Conservation (phyloP, 495 filamentous ascomycete genomes). For the Neurospora sp. region DNA sequence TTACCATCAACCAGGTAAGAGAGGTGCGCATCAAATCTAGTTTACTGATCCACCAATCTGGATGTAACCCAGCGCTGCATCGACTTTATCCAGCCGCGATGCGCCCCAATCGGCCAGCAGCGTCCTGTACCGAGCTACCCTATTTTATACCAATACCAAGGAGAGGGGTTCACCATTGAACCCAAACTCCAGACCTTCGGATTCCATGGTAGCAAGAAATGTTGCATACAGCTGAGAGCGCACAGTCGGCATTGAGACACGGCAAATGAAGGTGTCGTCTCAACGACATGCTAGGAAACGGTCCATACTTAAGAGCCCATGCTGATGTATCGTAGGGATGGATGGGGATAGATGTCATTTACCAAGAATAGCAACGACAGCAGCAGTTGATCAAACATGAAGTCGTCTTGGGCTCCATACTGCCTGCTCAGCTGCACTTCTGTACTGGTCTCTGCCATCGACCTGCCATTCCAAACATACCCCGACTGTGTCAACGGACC, state of each 20-base stretch:
- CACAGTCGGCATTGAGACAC: neutral
- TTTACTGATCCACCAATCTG: neutral
- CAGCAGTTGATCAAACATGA: neutral
- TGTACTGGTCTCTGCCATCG: neutral
- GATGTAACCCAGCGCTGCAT: neutral
- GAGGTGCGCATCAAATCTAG: too few relatives aligned
- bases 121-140: neutral
- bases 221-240: neutral
- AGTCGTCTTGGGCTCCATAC: neutral
- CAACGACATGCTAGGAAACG: neutral
- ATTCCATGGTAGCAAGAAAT: neutral
- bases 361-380: neutral
- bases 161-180: neutral
- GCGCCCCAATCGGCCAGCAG: neutral
- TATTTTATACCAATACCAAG: neutral
- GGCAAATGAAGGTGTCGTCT: neutral
- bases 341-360: neutral
- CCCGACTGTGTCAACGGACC: slow-evolving; percentile 27
- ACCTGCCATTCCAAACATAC: slow-evolving; percentile 11
- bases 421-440: neutral
- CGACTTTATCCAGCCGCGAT: neutral
- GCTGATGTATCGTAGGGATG: neutral
- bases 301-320: neutral
- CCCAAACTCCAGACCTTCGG: neutral
- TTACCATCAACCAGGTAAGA: too few relatives aligned